Percentiles rank a stretch among this genome's conserved stretches.
Conservation (phyloP, 768 basidiomycete genomes). For the Holtermanniella nyarrowii region DNA sequence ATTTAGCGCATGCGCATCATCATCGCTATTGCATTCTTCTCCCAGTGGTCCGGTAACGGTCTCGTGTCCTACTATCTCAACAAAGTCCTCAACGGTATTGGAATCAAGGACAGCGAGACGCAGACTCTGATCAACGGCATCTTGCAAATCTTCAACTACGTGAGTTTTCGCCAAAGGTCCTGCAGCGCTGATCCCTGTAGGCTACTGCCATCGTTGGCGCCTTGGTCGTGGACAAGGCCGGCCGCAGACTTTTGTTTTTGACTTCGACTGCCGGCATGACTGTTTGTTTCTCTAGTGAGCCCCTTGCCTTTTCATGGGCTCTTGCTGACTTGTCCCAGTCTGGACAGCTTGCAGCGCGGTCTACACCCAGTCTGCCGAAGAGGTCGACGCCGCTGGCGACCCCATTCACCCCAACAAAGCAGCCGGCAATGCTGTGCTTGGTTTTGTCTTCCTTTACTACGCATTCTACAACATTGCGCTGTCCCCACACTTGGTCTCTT, state of each 20-base stretch:
- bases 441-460: constrained; percentile 58
- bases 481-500: constrained; percentile 68
- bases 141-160: constrained; percentile 27
- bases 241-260: constrained; percentile 60
- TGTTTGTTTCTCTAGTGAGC: constrained; percentile 43
- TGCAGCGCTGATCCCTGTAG: background rate
- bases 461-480: constrained; percentile 71
- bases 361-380: constrained; percentile 16
- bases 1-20: constrained; percentile 53
- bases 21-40: constrained; percentile 44
- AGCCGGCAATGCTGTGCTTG: constrained; percentile 56
- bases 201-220: constrained; percentile 48
- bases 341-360: constrained; percentile 23
- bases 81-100: constrained; percentile 15
- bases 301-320: background rate
- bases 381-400: constrained; percentile 14
- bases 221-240: constrained; percentile 56
- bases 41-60: constrained; percentile 33
- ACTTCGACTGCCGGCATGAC: constrained; percentile 56
- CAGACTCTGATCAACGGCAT: constrained; percentile 20
- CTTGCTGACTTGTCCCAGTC: constrained; percentile 21
- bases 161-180: no score
- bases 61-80: constrained; percentile 22
- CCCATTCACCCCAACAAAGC: constrained; percentile 15
- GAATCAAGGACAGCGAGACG: constrained; percentile 12